Base-by-base conservation (phyloP, 805 yeast species). In the Yamadazyma kitorensis region DNA sequence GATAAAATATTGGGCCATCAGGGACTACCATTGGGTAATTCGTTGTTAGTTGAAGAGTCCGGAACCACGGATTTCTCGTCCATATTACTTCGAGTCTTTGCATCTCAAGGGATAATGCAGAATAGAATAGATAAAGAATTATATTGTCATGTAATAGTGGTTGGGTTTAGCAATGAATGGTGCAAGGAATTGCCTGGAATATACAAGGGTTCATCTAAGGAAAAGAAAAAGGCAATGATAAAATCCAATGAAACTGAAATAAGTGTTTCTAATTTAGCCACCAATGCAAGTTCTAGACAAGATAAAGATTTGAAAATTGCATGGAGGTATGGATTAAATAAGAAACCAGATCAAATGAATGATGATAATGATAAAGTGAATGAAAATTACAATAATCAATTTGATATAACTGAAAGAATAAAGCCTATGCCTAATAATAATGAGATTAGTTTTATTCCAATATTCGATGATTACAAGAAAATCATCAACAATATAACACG, bases 21-120 rank as follows among this genome's bases (percentile, higher is more conserved):
- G 36, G 98, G 98, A 1, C 54, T 89, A 11, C 98, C 98, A 1
- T 46, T 86, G 9, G 95, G 96, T 1, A 59, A 69, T 8, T 71
- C 84, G 5, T 52, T 88, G 24, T 55, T 89, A 10, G 54, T 91
- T 4, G 91, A 86, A 54, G 98, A 91, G 53, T 73, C 76, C 11
- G 93, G 95, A 0, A 81, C 91, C 5, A 91, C 98, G 0, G 97
- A 91, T 51, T 91, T 87, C 52, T 71, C 84, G 5, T 73, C 87
- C 5, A 79, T 86, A 8, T 44, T 91, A 23, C 54, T 80, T 17
- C 78, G 88, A 43, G 63, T 77, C 3, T 85, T 80, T 62, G 79
- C 85, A 1, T 71, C 94, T 1, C 94, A 86, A 56, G 95, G 96
- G 10, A 57, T 82, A 21, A 56, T 77, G 1, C 91, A 84, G 41